Base-by-base conservation (phyloP, 2,329 filamentous ascomycete genomes). In the Exutisphaerella laricina region DNA sequence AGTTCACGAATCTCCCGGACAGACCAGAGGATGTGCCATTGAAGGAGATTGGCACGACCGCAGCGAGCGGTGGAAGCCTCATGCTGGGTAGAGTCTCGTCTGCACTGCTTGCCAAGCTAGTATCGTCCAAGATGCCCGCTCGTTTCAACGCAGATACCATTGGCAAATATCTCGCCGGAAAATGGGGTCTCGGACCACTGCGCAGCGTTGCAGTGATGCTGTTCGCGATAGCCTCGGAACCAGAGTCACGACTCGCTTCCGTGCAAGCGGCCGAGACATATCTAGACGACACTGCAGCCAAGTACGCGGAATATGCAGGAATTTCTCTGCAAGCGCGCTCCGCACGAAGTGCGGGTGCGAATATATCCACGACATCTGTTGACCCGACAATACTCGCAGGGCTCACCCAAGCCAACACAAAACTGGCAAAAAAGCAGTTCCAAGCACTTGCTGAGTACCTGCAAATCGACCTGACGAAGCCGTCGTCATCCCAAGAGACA, bases 61-160 rank as follows among this genome's bases (percentile, higher is more conserved):
- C 98, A 85, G 92, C 98, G 70, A 83, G 87, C 34, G 97, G 90
- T n/a, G 98, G 98, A 72, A 92, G 96, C 70, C 92, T 92, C 57
- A 90, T 95, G 70, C 80, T 98, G 49, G 92, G 92, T 67, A 98
- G 98, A 71, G 89, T 96, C 58, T 94, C 92, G 0, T 84, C 86
- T 41, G 94, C 89, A 2, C 78, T 98, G 44, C 84, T 98, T 65
- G 92, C 92, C 37, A 84, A 92, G 56, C 74, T 98, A 64, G 92
- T 98, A 31, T 97, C 92, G 2, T 96, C 92, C 21, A 98, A 98
- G 72, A 98, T 98, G 92, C 92, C 92, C 35, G 92, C 90, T 72
- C 92, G 92, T 50, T 98, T 98, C 79, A 98, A 97, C 67, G 97
- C 97, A 66, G 97, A 90, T 61, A 78, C 88, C 9, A 87, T 94